Evolutionary conservation across 257 asterid genomes (phyloP).

Genomic region (Jasminum sambac): DNA sequence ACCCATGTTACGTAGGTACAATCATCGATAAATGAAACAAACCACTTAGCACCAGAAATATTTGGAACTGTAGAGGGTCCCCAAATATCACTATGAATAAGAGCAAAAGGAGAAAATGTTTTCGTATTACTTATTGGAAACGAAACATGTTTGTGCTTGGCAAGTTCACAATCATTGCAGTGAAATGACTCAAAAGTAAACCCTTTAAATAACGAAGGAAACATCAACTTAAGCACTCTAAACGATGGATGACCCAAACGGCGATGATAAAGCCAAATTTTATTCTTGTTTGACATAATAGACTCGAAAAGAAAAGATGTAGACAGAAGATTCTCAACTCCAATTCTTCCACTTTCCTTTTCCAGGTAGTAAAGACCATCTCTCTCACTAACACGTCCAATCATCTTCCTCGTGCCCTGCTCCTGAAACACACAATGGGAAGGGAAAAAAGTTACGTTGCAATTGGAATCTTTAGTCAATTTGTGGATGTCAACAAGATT

Average conservation of each 20-base stretch:
- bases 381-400: conserved; percentile 18
- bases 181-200: background rate
- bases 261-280: too few species aligned
- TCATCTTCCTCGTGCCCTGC: background rate
- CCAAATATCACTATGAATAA: too few species aligned
- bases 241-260: conserved; percentile 20
- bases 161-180: conserved; percentile 10
- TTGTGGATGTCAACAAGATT: conserved; percentile 12
- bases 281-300: conserved; percentile 10
- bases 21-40: too few species aligned
- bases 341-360: background rate
- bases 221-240: background rate
- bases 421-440: conserved; percentile 5
- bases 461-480: conserved; percentile 1
- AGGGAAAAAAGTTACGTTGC: background rate
- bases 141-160: background rate
- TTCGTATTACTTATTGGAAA: background rate
- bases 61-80: too few species aligned
- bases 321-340: too few species aligned
- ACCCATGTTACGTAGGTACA: too few species aligned
- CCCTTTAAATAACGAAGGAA: background rate
- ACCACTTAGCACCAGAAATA: too few species aligned
- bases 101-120: background rate
- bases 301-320: background rate
- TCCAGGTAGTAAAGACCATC: conserved; percentile 8